These are phyloP conservation scores for Mortierella sp. DNA, from an alignment of 371 early-diverging fungal genomes.

Conservation along the genomic window DNA sequence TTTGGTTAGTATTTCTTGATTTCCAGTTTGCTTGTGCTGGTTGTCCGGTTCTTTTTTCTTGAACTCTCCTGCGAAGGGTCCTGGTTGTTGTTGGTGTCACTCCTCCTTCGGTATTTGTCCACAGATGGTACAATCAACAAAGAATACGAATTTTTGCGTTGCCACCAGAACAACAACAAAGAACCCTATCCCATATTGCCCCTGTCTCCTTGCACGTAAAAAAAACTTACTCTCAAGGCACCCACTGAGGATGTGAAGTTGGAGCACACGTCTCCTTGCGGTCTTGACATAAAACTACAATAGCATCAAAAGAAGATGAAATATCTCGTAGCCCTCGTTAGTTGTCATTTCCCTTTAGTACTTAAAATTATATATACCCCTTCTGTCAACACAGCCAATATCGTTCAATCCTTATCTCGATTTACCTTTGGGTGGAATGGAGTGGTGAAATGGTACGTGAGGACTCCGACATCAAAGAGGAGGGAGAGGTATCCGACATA, in stretches of 20 bases:
- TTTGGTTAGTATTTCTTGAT: background rate
- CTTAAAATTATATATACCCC: no score
- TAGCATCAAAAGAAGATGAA: background rate
- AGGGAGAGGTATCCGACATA: slow-evolving; percentile 47
- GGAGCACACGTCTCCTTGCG: slow-evolving; percentile 35
- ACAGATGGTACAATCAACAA: background rate
- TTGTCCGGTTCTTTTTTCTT: background rate
- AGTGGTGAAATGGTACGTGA: slow-evolving; percentile 45
- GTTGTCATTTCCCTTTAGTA: background rate
- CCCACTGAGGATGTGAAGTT: slow-evolving; percentile 43
- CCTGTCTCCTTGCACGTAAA: background rate
- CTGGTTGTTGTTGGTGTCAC: background rate
- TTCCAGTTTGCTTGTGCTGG: background rate
- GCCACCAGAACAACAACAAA: background rate
- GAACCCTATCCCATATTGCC: background rate
- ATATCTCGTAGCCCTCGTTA: background rate
- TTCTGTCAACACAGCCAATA: background rate
- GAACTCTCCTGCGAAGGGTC: background rate
- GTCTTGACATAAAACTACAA: slow-evolving; percentile 50
- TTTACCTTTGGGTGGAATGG: slow-evolving; percentile 56
- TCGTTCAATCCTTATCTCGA: background rate
- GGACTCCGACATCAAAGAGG: slow-evolving; percentile 45
- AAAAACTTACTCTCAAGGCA: slow-evolving; percentile 50
- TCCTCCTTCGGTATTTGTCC: background rate
- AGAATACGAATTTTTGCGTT: background rate